Conservation (phyloP, 352 stramenopile species). For the Pythium brachiatum region DNA sequence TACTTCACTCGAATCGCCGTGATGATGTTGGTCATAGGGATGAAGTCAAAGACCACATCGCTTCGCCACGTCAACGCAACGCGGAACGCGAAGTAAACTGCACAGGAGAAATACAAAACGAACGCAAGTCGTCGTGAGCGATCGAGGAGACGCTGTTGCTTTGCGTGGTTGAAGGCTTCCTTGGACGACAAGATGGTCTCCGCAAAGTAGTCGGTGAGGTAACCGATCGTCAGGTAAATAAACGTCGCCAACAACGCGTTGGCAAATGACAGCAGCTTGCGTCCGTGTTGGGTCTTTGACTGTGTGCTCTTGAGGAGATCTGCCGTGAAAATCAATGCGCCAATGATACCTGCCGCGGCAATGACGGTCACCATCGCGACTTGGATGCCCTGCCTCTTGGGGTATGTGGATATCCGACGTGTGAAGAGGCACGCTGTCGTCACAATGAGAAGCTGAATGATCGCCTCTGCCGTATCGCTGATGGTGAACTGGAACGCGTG, state of each 20-base stretch:
- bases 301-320: constrained; percentile 24
- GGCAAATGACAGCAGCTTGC: constrained; percentile 26
- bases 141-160: constrained; percentile 1
- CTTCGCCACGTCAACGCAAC: constrained; percentile 28
- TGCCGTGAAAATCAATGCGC: constrained; percentile 19
- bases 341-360: constrained; percentile 11
- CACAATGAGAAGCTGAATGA: constrained; percentile 23
- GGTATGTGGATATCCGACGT: constrained; percentile 12
- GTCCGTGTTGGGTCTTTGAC: background rate
- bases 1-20: constrained; percentile 26
- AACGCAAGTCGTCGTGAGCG: constrained; percentile 12
- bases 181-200: constrained; percentile 16
- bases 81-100: constrained; percentile 28
- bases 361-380: constrained; percentile 22
- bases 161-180: constrained; percentile 7
- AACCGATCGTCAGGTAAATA: constrained; percentile 29
- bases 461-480: constrained; percentile 6
- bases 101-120: constrained; percentile 11
- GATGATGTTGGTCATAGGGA: constrained; percentile 40
- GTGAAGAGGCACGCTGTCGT: constrained; percentile 19
- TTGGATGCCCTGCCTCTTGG: constrained; percentile 27
- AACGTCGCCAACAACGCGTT: constrained; percentile 31
- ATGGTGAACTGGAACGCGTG: constrained; percentile 1
- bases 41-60: constrained; percentile 38
- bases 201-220: constrained; percentile 37